Conservation (phyloP, 768 basidiomycete species). For the Hypholoma fasciculare region DNA sequence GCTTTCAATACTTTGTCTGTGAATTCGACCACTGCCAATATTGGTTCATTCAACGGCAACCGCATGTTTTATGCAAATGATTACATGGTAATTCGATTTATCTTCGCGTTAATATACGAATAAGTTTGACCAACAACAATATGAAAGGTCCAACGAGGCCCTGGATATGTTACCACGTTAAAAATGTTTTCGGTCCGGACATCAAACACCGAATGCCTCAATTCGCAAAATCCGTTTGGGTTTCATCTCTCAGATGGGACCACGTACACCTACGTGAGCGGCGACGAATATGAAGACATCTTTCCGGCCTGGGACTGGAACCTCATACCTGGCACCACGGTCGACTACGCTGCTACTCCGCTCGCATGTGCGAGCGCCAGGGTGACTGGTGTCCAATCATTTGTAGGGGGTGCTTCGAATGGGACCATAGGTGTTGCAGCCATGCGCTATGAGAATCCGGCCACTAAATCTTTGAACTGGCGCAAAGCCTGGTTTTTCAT, state of each 20-base stretch:
- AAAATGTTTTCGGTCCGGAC: slow-evolving; percentile 62
- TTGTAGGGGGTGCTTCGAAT: slow-evolving; percentile 65
- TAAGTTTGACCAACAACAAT: background rate
- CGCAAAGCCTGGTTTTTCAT: slow-evolving; percentile 76
- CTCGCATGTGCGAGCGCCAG: slow-evolving; percentile 44
- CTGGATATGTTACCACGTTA: slow-evolving; percentile 53
- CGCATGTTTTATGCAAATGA: slow-evolving; percentile 64
- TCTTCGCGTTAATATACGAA: background rate
- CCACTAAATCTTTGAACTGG: slow-evolving; percentile 50
- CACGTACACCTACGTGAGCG: slow-evolving; percentile 58
- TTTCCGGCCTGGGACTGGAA: slow-evolving; percentile 75
- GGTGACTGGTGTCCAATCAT: slow-evolving; percentile 45
- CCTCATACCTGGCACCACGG: slow-evolving; percentile 67
- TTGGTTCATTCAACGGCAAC: slow-evolving; percentile 53
- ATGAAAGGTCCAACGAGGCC: slow-evolving; percentile 59
- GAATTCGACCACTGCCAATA: slow-evolving; percentile 46
- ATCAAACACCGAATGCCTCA: slow-evolving; percentile 59
- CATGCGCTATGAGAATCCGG: slow-evolving; percentile 67
- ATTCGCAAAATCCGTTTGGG: slow-evolving; percentile 61
- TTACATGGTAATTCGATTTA: slow-evolving; percentile 52
- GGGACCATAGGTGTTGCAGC: slow-evolving; percentile 54
- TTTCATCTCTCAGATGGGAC: slow-evolving; percentile 70
- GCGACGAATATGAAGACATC: slow-evolving; percentile 72
- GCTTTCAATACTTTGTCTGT: slow-evolving; percentile 35
- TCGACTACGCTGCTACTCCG: slow-evolving; percentile 55